Conservation (phyloP, 345 rosid genomes). For the Salix caprea region DNA sequence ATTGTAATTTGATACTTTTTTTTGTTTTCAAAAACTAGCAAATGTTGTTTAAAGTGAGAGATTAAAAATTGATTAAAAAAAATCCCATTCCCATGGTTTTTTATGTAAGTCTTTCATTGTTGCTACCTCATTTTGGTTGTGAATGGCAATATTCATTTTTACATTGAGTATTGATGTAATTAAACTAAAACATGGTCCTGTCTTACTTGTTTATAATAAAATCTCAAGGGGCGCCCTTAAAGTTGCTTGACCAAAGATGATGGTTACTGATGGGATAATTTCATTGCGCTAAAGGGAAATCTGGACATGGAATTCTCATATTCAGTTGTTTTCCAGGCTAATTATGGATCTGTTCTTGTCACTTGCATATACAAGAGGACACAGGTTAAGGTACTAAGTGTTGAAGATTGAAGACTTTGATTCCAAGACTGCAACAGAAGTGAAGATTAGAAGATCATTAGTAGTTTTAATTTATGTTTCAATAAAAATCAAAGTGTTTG, state of each 20-base stretch:
- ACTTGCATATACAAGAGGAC: constrained; percentile 87
- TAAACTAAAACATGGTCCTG: constrained; percentile 62
- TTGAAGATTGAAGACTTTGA: no score
- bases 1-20: not conserved
- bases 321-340: constrained; percentile 77
- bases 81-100: not conserved
- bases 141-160: not conserved
- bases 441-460: no score
- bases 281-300: constrained; percentile 58
- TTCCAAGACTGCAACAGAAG: no score
- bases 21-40: not conserved
- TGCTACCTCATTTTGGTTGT: not conserved
- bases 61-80: not conserved
- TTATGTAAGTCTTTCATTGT: not conserved
- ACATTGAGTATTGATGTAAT: constrained; percentile 74
- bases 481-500: no score
- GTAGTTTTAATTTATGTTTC: no score
- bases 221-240: constrained; percentile 76
- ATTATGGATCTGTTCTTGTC: constrained; percentile 68
- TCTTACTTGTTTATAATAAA: constrained; percentile 76
- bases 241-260: constrained; percentile 70
- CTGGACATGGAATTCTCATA: constrained; percentile 79
- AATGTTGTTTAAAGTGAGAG: not conserved
- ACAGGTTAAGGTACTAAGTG: constrained; percentile 66
- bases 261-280: constrained; percentile 74